phyloP scores from a whole-genome alignment of 257 asterid genomes.

The Solanum ahanhuiri region DNA sequence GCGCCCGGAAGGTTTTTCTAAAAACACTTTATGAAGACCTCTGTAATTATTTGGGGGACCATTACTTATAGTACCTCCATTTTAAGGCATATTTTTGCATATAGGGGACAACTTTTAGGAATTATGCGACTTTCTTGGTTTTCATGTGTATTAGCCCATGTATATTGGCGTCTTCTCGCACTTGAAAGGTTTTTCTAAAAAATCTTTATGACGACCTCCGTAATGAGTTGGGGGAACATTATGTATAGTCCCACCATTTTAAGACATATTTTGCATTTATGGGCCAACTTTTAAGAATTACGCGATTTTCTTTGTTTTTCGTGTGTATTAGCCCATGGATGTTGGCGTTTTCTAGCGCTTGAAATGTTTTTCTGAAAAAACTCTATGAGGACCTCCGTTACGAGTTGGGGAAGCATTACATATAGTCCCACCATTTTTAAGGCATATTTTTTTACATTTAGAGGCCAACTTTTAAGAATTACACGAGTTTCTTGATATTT shows the following conservation, averaged over 20 bases:
- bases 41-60: too few species aligned
- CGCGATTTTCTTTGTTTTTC: neutral
- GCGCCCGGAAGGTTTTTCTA: accelerated
- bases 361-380: too few species aligned
- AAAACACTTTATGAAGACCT: too few species aligned
- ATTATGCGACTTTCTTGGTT: too few species aligned
- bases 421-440: neutral
- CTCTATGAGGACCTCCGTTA: neutral
- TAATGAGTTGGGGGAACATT: neutral
- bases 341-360: neutral
- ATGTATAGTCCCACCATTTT: neutral
- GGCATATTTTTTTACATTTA: neutral
- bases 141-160: neutral
- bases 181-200: accelerated
- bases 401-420: neutral
- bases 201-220: accelerated
- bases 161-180: accelerated
- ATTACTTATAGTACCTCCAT: too few species aligned
- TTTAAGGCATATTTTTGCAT: neutral
- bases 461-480: neutral
- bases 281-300: neutral
- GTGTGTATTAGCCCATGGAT: too few species aligned
- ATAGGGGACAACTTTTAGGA: too few species aligned
- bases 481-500: too few species aligned
- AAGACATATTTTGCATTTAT: too few species aligned